These are phyloP conservation scores for Wilcoxina mikolae DNA, from an alignment of 495 filamentous ascomycete species.

Conservation along the genomic window DNA sequence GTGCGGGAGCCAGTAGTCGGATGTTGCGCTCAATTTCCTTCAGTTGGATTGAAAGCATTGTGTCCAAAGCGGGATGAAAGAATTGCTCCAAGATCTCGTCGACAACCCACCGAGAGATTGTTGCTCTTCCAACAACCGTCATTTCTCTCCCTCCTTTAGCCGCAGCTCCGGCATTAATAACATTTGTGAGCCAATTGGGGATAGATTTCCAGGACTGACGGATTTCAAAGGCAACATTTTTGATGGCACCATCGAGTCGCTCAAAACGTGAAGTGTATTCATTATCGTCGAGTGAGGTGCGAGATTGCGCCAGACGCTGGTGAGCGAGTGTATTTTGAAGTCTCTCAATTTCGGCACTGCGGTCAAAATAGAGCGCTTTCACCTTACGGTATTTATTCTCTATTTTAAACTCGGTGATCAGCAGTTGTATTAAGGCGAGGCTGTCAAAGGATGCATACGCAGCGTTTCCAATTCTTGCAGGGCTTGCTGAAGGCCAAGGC, in stretches of 20 bases:
- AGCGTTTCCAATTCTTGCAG: conserved; percentile 33
- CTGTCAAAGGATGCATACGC: conserved; percentile 37
- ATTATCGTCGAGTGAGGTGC: conserved; percentile 88
- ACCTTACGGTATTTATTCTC: conserved; percentile 95
- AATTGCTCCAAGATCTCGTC: conserved; percentile 80
- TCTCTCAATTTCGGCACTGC: conserved; percentile 81
- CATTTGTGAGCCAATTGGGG: conserved; percentile 60
- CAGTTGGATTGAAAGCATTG: conserved; percentile 55
- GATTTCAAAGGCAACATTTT: conserved; percentile 87
- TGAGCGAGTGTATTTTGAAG: conserved; percentile 93
- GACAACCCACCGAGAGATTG: conserved; percentile 77
- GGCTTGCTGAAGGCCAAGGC: conserved; percentile 1
- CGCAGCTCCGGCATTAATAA: conserved; percentile 71
- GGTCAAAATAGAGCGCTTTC: conserved; percentile 93
- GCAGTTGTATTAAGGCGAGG: conserved; percentile 26
- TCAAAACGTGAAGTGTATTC: conserved; percentile 85
- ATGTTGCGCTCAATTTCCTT: conserved; percentile 87
- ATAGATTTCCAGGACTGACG: conserved; percentile 79
- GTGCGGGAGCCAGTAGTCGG: conserved; percentile 51
- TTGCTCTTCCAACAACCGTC: conserved; percentile 84
- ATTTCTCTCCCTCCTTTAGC: conserved; percentile 82
- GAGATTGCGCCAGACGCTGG: conserved; percentile 84
- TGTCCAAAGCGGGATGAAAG: conserved; percentile 80
- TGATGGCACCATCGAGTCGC: conserved; percentile 85
- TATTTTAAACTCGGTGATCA: conserved; percentile 32